Evolutionary conservation across 805 yeast genomes (phyloP), one percentile per base, ranked within the genome.

Genomic region (Wickerhamiella parazyma): DNA sequence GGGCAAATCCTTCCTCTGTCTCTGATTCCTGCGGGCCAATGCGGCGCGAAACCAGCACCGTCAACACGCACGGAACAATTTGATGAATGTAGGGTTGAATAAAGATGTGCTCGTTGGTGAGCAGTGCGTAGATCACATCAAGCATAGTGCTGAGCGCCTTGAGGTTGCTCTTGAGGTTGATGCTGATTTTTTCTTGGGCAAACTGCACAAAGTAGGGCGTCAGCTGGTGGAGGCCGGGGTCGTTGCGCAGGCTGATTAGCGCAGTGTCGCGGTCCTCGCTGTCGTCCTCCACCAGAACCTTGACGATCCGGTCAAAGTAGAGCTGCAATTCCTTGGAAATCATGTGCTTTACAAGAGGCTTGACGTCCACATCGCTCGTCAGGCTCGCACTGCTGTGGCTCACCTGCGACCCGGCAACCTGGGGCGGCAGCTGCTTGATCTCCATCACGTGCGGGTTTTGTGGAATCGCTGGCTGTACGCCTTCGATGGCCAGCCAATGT

Each of bases 151-250:
- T 71, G 42, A 91, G 65, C 16, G 83, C 61, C 3, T 72, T 73
- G 36, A 82, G 67, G 55, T 80, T 79, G 16, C 49, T 37, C 53
- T 81, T 75, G 53, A 89, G 69, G 55, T 85, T 89, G 57, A 84
- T 80, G 0, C 97, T 84, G 45, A 91, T 76, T 52, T 93, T 94
- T 57, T 91, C 99, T 6, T 95, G 94, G 28, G 86, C 84, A 57
- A 91, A 87, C 58, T 91, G 97, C 41, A 91, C 87, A 54, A 91
- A 83, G 59, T 91, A 91, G 2, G 99, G 99, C 4, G 93, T 91
- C 40, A 91, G 65, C 62, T 91, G 99, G 65, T 91, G 98, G 45
- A 91, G 65, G 26, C 99, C 99, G 2, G 96, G 95, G 58, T 91
- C 99, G 24, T 82, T 78, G 47, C 82, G 75, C 47, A 91, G 66